Conservation (phyloP, 2,329 filamentous ascomycete genomes). For the Penicillium crustosum region DNA sequence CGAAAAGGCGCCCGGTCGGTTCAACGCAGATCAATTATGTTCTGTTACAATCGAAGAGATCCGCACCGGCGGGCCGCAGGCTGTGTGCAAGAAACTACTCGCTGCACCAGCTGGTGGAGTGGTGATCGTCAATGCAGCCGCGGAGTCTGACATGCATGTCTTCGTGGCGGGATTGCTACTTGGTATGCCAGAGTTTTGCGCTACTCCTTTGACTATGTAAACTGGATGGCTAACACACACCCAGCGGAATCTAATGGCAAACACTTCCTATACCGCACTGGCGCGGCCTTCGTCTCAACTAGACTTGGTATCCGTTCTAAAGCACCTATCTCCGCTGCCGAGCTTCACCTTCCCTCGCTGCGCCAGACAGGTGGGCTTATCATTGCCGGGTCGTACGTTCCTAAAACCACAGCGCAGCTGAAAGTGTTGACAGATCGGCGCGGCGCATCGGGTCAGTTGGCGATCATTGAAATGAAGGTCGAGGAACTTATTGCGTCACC, state of each 20-base stretch:
- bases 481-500: conserved; percentile 47
- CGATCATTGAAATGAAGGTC: conserved; percentile 52
- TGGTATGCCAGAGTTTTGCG: conserved; percentile 18
- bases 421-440: conserved; percentile 44
- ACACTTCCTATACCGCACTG: conserved; percentile 49
- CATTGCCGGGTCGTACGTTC: conserved; percentile 59
- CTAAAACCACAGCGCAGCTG: conserved; percentile 59
- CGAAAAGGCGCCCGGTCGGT: conserved; percentile 53
- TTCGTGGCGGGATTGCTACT: conserved; percentile 53
- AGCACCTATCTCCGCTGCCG: conserved; percentile 49
- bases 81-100: conserved; percentile 45
- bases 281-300: conserved; percentile 51
- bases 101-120: conserved; percentile 41
- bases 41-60: conserved; percentile 53
- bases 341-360: conserved; percentile 42
- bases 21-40: conserved; percentile 40
- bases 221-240: not conserved
- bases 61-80: conserved; percentile 46
- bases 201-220: not conserved
- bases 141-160: conserved; percentile 57
- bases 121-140: conserved; percentile 55
- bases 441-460: conserved; percentile 39
- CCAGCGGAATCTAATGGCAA: conserved; percentile 41
- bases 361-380: conserved; percentile 51
- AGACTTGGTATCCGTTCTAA: conserved; percentile 55